Percentiles rank a stretch among this genome's conserved stretches.
These are phyloP conservation scores for Apiospora hydei DNA, from an alignment of 2,329 filamentous ascomycete species.

Conservation along the genomic window DNA sequence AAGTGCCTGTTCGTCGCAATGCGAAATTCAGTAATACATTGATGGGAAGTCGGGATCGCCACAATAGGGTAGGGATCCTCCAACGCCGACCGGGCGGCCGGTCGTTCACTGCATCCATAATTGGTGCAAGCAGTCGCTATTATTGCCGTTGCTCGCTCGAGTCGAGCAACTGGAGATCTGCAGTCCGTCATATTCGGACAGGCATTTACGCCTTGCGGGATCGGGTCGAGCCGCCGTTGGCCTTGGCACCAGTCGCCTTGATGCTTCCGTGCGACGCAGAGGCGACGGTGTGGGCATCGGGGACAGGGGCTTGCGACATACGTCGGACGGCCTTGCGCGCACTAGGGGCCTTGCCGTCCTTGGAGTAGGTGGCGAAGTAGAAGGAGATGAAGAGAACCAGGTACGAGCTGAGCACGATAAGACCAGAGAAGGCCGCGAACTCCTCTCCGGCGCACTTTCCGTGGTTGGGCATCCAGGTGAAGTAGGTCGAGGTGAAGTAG, in stretches of 20 bases:
- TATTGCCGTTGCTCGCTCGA: neutral
- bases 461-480: constrained; percentile 79
- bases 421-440: constrained; percentile 92
- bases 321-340: constrained; percentile 79
- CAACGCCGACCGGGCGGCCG: neutral
- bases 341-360: constrained; percentile 78
- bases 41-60: constrained; percentile 10
- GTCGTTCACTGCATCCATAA: constrained; percentile 7
- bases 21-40: constrained; percentile 43
- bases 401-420: constrained; percentile 92
- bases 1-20: constrained; percentile 35
- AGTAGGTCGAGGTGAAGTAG: constrained; percentile 95
- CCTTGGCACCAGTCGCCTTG: constrained; percentile 61
- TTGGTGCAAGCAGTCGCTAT: constrained; percentile 1
- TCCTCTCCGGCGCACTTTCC: constrained; percentile 95
- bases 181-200: constrained; percentile 14
- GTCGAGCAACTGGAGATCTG: constrained; percentile 23
- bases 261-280: constrained; percentile 64
- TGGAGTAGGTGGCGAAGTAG: constrained; percentile 96
- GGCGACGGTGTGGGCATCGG: constrained; percentile 82
- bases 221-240: constrained; percentile 68
- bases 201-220: constrained; percentile 72
- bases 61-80: neutral
- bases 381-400: constrained; percentile 98
- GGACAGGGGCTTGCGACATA: constrained; percentile 72